These are phyloP conservation scores for Cyclotella cryptica DNA, from an alignment of 108 stramenopile species.

Conservation along the genomic window DNA sequence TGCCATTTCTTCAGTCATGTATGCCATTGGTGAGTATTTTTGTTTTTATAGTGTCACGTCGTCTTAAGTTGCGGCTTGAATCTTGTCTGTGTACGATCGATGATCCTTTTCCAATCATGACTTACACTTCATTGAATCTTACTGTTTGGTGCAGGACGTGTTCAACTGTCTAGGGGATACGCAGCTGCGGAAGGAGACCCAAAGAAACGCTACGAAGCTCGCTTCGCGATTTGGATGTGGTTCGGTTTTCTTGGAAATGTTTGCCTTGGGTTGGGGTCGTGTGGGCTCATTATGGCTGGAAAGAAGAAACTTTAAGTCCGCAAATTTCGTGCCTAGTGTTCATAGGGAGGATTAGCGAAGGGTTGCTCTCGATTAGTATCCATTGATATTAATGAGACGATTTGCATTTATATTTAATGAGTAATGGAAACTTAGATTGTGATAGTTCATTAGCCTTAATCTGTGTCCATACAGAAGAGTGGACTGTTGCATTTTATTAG, in stretches of 20 bases:
- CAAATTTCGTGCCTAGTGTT: no score
- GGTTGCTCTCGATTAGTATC: no score
- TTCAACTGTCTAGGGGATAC: slow-evolving; percentile 44
- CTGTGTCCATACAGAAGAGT: no score
- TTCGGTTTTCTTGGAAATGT: slow-evolving; percentile 41
- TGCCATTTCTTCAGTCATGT: slow-evolving; percentile 30
- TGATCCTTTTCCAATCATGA: no score
- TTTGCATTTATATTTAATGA: no score
- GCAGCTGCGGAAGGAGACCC: slow-evolving; percentile 40
- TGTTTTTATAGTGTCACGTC: neutral
- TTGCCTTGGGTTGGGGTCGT: slow-evolving; percentile 27
- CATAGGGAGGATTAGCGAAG: no score
- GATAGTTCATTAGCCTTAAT: no score
- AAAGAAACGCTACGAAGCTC: slow-evolving; percentile 41
- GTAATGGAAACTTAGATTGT: no score
- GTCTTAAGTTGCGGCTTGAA: neutral
- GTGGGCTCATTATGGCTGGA: slow-evolving; percentile 26
- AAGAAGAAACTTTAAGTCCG: slow-evolving; percentile 33
- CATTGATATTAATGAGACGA: no score
- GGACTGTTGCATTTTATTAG: no score
- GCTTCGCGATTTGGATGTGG: slow-evolving; percentile 42
- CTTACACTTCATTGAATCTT: neutral
- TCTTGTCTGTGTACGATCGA: no score
- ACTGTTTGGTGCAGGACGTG: slow-evolving; percentile 20
- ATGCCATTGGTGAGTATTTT: slow-evolving; percentile 37